These are phyloP conservation scores for Cyanodermella asteris DNA, from an alignment of 2,329 filamentous ascomycete genomes.

Conservation along the genomic window DNA sequence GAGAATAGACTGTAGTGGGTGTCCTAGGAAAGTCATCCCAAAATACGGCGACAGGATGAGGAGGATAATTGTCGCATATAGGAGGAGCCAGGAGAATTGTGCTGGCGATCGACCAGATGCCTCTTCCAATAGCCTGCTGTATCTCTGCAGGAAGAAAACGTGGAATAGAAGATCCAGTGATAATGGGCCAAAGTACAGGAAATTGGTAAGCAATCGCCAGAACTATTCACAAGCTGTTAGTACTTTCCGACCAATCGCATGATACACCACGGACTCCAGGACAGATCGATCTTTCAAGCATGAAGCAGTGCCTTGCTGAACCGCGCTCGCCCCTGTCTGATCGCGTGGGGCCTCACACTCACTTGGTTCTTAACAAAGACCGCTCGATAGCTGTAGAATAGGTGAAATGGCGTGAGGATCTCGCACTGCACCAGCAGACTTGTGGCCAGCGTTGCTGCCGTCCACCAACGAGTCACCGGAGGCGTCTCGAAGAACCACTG, in stretches of 20 bases:
- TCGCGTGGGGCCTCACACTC: slow-evolving; percentile 17
- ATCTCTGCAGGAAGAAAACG: slow-evolving; percentile 94
- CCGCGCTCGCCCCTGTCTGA: too few species aligned
- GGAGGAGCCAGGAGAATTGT: slow-evolving; percentile 82
- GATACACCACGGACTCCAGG: too few species aligned
- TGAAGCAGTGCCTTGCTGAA: too few species aligned
- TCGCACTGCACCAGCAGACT: slow-evolving; percentile 84
- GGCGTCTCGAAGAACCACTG: slow-evolving; percentile 99
- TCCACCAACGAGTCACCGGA: slow-evolving; percentile 90
- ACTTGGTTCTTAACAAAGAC: slow-evolving; percentile 89
- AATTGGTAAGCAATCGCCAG: slow-evolving; percentile 89
- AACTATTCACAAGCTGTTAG: too few species aligned
- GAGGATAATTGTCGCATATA: slow-evolving; percentile 63
- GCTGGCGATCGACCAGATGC: slow-evolving; percentile 79
- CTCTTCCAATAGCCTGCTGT: slow-evolving; percentile 85
- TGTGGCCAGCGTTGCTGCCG: slow-evolving; percentile 69
- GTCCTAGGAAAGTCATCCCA: slow-evolving; percentile 84
- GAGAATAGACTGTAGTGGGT: slow-evolving; percentile 72
- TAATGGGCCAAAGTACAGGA: slow-evolving; percentile 90
- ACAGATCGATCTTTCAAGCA: too few species aligned
- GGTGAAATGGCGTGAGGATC: slow-evolving; percentile 76
- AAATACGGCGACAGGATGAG: slow-evolving; percentile 67
- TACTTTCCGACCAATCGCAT: too few species aligned
- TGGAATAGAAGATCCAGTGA: slow-evolving; percentile 90
- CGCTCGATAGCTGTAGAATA: slow-evolving; percentile 88